Evolutionary conservation across 441 rosid species (phyloP).

Genomic region (Corymbia citriodora): DNA sequence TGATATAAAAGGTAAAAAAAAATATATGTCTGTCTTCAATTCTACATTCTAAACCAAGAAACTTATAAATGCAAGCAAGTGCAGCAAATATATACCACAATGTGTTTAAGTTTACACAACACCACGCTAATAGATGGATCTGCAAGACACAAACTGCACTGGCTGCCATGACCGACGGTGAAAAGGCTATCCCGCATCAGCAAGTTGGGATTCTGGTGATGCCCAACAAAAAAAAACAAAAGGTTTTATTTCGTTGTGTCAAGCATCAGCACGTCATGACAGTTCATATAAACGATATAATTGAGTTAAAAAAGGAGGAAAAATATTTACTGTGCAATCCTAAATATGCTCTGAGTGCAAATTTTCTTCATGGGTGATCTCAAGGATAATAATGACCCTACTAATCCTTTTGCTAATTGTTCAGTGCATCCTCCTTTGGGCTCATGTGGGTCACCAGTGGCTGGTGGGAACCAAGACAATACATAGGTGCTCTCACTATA

Average conservation of each 20-base stretch:
- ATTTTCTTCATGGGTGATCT: background rate
- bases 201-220: slow-evolving; percentile 59
- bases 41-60: background rate
- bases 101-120: slow-evolving; percentile 74
- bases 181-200: slow-evolving; percentile 49
- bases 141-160: slow-evolving; percentile 66
- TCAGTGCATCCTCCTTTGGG: background rate
- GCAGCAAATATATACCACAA: slow-evolving; percentile 45
- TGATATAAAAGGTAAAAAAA: background rate
- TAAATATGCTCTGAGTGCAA: background rate
- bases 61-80: background rate
- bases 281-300: background rate
- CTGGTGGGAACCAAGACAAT: background rate
- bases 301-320: background rate
- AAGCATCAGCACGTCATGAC: background rate
- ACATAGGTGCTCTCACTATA: background rate
- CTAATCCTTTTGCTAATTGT: background rate
- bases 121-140: slow-evolving; percentile 48
- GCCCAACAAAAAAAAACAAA: background rate
- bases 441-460: background rate
- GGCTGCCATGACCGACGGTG: slow-evolving; percentile 73
- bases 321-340: background rate
- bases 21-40: background rate
- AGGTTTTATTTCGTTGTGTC: background rate
- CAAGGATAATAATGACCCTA: background rate